A percentile compares a stretch with the other conserved stretches of the same genome.
phyloP scores from a whole-genome alignment of 2,329 filamentous ascomycete species.

The Coniochaeta ligniaria region DNA sequence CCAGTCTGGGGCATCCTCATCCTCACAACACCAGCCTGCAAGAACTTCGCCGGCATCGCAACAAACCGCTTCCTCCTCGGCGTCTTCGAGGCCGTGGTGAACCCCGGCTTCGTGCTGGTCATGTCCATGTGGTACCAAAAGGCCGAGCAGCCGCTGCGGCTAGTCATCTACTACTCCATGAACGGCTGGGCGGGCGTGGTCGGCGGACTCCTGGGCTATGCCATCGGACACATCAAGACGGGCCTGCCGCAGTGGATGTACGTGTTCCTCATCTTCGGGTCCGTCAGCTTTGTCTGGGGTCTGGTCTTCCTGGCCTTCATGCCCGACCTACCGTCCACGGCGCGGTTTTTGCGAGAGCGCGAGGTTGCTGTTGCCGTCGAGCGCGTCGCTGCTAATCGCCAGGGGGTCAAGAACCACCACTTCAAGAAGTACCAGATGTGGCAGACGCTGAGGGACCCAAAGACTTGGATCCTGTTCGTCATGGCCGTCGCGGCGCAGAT shows the following conservation, averaged over 20 bases:
- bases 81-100: conserved; percentile 47
- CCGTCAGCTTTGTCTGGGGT: conserved; percentile 48
- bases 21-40: conserved; percentile 40
- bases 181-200: conserved; percentile 57
- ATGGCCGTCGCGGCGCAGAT: conserved; percentile 13
- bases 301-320: conserved; percentile 49
- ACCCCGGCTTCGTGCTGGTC: conserved; percentile 51
- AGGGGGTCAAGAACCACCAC: conserved; percentile 45
- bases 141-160: conserved; percentile 41
- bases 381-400: conserved; percentile 41
- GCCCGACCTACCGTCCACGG: conserved; percentile 55
- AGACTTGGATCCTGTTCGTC: conserved; percentile 53
- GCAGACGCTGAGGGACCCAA: conserved; percentile 42
- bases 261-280: conserved; percentile 52
- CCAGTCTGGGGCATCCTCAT: conserved; percentile 38
- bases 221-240: conserved; percentile 49
- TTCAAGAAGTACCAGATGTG: conserved; percentile 36
- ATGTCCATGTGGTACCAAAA: conserved; percentile 46
- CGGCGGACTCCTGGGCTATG: conserved; percentile 51
- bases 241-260: conserved; percentile 47
- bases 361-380: conserved; percentile 51
- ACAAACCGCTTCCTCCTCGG: conserved; percentile 49
- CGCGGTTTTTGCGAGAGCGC: conserved; percentile 49
- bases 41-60: conserved; percentile 47
- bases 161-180: conserved; percentile 45